Base-by-base conservation (phyloP, 352 stramenopile genomes). In the Globisporangium radiosum region DNA sequence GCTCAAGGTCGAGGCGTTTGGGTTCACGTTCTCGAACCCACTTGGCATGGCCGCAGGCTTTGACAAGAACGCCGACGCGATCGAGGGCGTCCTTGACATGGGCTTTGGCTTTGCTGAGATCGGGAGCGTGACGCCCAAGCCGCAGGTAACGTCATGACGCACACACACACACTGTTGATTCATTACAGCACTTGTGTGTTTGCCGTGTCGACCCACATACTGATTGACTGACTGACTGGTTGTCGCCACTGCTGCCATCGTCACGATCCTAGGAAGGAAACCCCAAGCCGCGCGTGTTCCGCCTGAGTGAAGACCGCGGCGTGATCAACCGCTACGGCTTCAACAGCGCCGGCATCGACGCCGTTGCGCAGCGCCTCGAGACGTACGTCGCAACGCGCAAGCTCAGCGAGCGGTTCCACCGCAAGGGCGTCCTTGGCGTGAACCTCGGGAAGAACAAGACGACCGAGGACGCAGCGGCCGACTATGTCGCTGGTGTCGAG, bases 311-410 rank as follows among this genome's bases (percentile, higher is more conserved):
- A 66, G 95, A 99, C 71, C 64, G 75, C 17, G 96, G 77, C 7
- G 90, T 99, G 39, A 98, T 99, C 72, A 99, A 99, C 69, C 85
- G 96, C 59, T 99, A 98, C 75, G 97, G 96, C 45, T 99, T 99
- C 73, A 99, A 99, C 82, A 98, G 86, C 64, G 70, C 94, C 33
- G 97, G 97, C 0, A 62, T 96, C 5, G 81, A 92, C 15, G 66
- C 65, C 14, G 95, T 98, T 0, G 65, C 78, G n/a, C 64, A 73
- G 19, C 68, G 85, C 11, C 71, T 97, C 0, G 63, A 87, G 33
- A 56, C 36, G 14, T 96, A 93, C 62, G 69, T 88, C 3, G 57
- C 50, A 0, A 71, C 64, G 0, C 70, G 81, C 17, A 72, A 56
- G 6, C 58, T 66, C 17, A 70, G 65, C 36, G 61, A 71, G 54